These are phyloP conservation scores for Huntiella abstrusa DNA, from an alignment of 2,329 filamentous ascomycete species.

Conservation along the genomic window DNA sequence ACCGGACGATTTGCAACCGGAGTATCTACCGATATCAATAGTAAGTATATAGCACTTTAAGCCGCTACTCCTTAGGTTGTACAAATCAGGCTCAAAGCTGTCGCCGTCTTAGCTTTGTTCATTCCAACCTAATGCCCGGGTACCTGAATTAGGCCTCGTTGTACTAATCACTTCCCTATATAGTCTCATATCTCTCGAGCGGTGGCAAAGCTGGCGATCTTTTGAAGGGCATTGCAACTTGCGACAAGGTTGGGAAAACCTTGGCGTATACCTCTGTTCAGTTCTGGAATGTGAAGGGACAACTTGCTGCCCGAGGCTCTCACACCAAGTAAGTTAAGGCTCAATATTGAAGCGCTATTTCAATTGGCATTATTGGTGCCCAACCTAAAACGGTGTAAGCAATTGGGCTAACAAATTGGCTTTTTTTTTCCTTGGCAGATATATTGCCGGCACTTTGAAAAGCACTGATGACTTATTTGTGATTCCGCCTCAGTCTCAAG, in stretches of 20 bases:
- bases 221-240: conserved; percentile 35
- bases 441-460: conserved; percentile 7
- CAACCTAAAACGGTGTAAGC: background rate
- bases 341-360: background rate
- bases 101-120: background rate
- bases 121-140: background rate
- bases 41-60: conserved; percentile 17
- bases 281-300: conserved; percentile 39
- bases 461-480: background rate
- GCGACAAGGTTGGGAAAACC: conserved; percentile 47
- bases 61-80: no score
- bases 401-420: background rate
- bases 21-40: conserved; percentile 46
- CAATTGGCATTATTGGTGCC: background rate
- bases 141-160: background rate
- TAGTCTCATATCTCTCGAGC: conserved; percentile 43
- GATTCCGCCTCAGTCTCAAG: no score
- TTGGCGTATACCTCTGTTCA: conserved; percentile 41
- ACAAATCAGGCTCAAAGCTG: background rate
- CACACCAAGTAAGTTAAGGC: conserved; percentile 38
- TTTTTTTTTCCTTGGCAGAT: background rate
- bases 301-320: conserved; percentile 42
- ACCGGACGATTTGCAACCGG: conserved; percentile 43
- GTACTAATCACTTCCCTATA: background rate
- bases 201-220: conserved; percentile 39